Percentiles rank a stretch among this genome's conserved stretches.
Conservation (phyloP, 2,329 filamentous ascomycete genomes). For the Pseudogymnoascus sp. region DNA sequence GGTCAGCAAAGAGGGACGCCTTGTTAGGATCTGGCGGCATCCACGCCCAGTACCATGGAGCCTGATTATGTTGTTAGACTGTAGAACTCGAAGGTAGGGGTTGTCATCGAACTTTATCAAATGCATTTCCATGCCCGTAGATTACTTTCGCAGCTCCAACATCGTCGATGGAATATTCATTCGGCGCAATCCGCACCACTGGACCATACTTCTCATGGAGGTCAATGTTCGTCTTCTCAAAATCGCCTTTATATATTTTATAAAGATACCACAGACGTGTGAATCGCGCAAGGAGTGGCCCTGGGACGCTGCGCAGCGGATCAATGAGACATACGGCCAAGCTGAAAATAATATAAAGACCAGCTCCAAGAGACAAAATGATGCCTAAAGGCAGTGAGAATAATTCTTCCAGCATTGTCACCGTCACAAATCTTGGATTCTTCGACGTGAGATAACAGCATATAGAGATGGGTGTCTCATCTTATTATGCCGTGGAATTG, state of each 20-base stretch:
- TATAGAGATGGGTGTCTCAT: neutral
- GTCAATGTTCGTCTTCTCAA: conserved; percentile 34
- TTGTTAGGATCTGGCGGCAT: conserved; percentile 16
- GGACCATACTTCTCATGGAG: conserved; percentile 36
- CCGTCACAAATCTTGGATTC: neutral
- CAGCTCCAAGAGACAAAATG: neutral
- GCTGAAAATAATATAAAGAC: neutral
- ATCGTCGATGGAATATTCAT: conserved; percentile 39
- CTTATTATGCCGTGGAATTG: neutral
- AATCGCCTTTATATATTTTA: conserved; percentile 30
- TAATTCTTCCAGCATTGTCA: neutral
- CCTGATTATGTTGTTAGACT: conserved; percentile 23
- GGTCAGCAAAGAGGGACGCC: conserved; percentile 28
- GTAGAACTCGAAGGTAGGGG: neutral
- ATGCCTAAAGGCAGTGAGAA: neutral
- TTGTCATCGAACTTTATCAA: conserved; percentile 21
- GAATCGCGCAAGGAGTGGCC: conserved; percentile 37
- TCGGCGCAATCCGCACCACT: conserved; percentile 28
- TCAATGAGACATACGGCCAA: conserved; percentile 9
- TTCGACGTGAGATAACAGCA: neutral
- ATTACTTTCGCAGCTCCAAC: conserved; percentile 33
- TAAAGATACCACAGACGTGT: conserved; percentile 38
- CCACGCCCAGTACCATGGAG: conserved; percentile 22
- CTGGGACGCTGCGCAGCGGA: conserved; percentile 35
- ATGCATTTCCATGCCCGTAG: conserved; percentile 34